Evolutionary conservation across 352 stramenopile species (phyloP), one percentile per base, ranked within the genome.

Genomic region (Phytophthora capsici): DNA sequence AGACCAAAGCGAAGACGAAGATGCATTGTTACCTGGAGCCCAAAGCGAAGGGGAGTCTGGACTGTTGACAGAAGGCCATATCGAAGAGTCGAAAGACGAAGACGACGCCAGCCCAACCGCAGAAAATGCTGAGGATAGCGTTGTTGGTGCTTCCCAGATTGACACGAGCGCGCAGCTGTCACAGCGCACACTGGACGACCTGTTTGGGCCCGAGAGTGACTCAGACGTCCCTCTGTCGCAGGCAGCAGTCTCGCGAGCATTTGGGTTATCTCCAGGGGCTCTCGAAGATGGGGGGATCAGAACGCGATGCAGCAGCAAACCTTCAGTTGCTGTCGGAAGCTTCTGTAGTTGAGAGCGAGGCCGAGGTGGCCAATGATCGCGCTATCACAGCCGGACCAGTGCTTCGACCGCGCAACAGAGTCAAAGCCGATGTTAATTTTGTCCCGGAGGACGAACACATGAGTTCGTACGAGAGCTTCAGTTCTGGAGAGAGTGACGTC

Each of bases 171-270:
- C 47, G 12, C 2, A 32, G 4, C 59, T 67, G 17, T 67, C 43
- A 10, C 59, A 62, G 20, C 7, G 22, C n/a, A 69, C 53, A 1
- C 7, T 69, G 8, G 48, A 63, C 14, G 17, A 12, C 3, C 14
- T 69, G 28, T 59, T 63, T 13, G 61, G 34, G 16, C 25, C n/a
- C 13, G 45, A 32, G 4, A 57, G 36, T 19, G 46, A 30, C 5
- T 58, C 63, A 16, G 55, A 71, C 13, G 26, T 38, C 40, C 48
- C 66, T 2, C 55, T 62, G 17, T 71, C 63, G 1, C 49, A 71
- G 32, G 30, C 48, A 9, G 54, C 63, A 22, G 63, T 66, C 19
- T 7, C 32, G 5, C 41, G 49, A 32, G 49, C 36, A 14, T 61
- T 66, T 47, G 32, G 47, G 26, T 9, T 65, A 1, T 57, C 50